phyloP scores from a whole-genome alignment of 805 yeast species.

The Lachancea kluyveri region DNA sequence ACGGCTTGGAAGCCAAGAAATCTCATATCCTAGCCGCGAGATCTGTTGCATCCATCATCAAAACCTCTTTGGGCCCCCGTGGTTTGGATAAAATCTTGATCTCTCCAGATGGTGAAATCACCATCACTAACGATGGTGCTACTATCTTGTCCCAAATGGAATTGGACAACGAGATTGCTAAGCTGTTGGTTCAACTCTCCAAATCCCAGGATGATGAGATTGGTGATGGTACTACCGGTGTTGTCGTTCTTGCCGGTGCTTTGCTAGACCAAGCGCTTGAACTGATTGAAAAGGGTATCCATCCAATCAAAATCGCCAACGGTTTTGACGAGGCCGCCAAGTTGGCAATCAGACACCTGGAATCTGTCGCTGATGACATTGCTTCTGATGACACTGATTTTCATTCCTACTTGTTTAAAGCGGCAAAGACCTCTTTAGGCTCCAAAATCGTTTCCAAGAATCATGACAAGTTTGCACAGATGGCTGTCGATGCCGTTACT shows the following conservation, averaged over 20 bases:
- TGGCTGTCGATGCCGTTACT: constrained; percentile 95
- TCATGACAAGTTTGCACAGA: constrained; percentile 88
- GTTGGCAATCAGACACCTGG: constrained; percentile 75
- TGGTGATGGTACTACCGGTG: constrained; percentile 99
- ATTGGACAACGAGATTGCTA: constrained; percentile 92
- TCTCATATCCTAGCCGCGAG: constrained; percentile 93
- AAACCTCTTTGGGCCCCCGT: constrained; percentile 93
- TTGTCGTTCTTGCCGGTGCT: constrained; percentile 93
- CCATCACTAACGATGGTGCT: constrained; percentile 98
- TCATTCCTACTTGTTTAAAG: constrained; percentile 60
- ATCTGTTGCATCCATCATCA: constrained; percentile 86
- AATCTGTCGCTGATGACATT: constrained; percentile 65
- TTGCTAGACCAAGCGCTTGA: constrained; percentile 90
- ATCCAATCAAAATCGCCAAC: constrained; percentile 93
- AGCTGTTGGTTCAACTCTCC: constrained; percentile 86
- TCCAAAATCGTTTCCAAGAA: constrained; percentile 92
- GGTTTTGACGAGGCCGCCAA: constrained; percentile 97
- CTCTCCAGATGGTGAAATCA: constrained; percentile 95
- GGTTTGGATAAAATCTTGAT: constrained; percentile 96
- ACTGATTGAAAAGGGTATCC: constrained; percentile 93
- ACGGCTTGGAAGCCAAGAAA: constrained; percentile 73
- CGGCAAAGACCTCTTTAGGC: constrained; percentile 92
- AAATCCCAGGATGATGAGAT: constrained; percentile 96
- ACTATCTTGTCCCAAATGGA: constrained; percentile 96
- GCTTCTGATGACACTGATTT: constrained; percentile 26